Evolutionary conservation across 2,329 filamentous ascomycete genomes (phyloP).

Genomic region (Rachicladosporium sp.): DNA sequence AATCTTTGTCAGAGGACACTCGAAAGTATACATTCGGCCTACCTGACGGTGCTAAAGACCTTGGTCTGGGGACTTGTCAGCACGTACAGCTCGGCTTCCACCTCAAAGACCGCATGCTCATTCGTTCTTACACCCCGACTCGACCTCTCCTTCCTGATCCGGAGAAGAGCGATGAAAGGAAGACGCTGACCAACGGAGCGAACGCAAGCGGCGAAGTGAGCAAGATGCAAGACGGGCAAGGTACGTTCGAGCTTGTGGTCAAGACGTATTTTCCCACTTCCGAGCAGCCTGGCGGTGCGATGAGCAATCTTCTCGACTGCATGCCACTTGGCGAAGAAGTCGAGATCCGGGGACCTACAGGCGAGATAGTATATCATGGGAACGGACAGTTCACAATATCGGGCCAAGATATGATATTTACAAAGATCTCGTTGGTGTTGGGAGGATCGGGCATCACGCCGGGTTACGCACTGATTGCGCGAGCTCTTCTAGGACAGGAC

Average conservation of each 20-base stretch:
- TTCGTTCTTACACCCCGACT: conserved; percentile 40
- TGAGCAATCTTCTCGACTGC: conserved; percentile 42
- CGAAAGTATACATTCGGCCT: conserved; percentile 36
- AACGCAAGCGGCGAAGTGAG: conserved; percentile 3
- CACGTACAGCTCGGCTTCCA: conserved; percentile 44
- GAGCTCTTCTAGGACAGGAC: conserved; percentile 23
- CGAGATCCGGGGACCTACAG: conserved; percentile 40
- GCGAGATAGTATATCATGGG: conserved; percentile 39
- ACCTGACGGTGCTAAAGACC: conserved; percentile 26
- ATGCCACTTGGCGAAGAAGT: conserved; percentile 37
- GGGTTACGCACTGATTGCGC: conserved; percentile 38
- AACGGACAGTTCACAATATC: conserved; percentile 36
- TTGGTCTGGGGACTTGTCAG: conserved; percentile 40
- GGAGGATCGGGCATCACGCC: conserved; percentile 42
- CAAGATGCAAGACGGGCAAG: conserved; percentile 19
- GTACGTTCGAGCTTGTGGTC: conserved; percentile 37
- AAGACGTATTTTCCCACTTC: conserved; percentile 41
- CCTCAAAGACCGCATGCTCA: conserved; percentile 38
- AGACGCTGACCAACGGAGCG: no score
- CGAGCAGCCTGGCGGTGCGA: conserved; percentile 40
- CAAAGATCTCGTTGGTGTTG: conserved; percentile 36
- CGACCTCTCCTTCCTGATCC: conserved; percentile 28
- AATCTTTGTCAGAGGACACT: conserved; percentile 33
- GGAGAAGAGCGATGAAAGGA: conserved; percentile 13
- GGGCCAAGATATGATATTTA: conserved; percentile 20